These are phyloP conservation scores for Diaporthe destruens DNA, from an alignment of 2,329 filamentous ascomycete species.

Conservation along the genomic window DNA sequence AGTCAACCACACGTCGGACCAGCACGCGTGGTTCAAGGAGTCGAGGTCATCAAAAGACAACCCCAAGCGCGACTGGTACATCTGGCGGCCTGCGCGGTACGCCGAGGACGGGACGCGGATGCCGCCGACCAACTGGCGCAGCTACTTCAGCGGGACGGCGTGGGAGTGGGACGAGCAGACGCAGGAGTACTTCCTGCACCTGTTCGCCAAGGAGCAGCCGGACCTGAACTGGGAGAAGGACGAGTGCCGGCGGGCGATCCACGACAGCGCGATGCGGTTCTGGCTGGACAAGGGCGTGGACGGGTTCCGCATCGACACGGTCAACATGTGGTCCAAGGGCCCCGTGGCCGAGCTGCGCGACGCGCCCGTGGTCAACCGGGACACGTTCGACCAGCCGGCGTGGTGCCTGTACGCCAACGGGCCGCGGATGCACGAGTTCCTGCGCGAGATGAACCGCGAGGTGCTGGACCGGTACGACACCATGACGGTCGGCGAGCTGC, in stretches of 20 bases:
- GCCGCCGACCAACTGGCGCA: slow-evolving; percentile 82
- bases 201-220: slow-evolving; percentile 82
- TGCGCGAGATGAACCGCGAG: slow-evolving; percentile 72
- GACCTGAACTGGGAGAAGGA: slow-evolving; percentile 89
- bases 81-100: slow-evolving; percentile 59
- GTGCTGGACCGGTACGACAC: slow-evolving; percentile 71
- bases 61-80: slow-evolving; percentile 78
- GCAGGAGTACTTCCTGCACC: slow-evolving; percentile 80
- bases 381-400: slow-evolving; percentile 64
- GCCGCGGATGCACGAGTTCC: slow-evolving; percentile 76
- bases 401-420: slow-evolving; percentile 74
- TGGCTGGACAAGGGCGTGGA: slow-evolving; percentile 82
- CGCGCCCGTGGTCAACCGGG: slow-evolving; percentile 65
- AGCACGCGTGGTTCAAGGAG: slow-evolving; percentile 79
- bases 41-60: slow-evolving; percentile 71
- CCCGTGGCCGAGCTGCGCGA: slow-evolving; percentile 64
- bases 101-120: slow-evolving; percentile 69
- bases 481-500: slow-evolving; percentile 80
- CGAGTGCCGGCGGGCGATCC: slow-evolving; percentile 76
- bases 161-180: slow-evolving; percentile 82
- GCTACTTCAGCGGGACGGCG: slow-evolving; percentile 70
- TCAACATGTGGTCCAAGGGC: slow-evolving; percentile 77
- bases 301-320: slow-evolving; percentile 81
- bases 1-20: slow-evolving; percentile 81
- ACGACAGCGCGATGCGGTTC: slow-evolving; percentile 79